Base-by-base conservation (phyloP, 73 alveolate genomes). In the Paramecium pentaurelia region DNA sequence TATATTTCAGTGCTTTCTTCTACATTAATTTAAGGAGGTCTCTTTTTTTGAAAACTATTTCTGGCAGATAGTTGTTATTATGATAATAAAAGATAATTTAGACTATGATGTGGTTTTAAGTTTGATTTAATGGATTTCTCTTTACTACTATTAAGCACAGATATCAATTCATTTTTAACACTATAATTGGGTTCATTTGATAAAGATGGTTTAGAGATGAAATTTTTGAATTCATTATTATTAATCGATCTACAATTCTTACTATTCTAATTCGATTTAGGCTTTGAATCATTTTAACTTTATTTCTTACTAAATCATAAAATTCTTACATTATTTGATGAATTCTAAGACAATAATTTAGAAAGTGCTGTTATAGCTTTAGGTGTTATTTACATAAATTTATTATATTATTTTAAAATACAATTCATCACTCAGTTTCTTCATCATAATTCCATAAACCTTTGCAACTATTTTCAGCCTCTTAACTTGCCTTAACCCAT, bases 381-480 rank as follows among this genome's bases (percentile, higher is more conserved):
- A 11, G 91, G 91, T 20, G 91, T 80, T 44, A 49, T 42, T 80
- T 80, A 47, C 91, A 80, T 80, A 25, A 80, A 27, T 80, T n/a
- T 80, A 27, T 80, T 47, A 45, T 18, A 38, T 75, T 22, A 37
- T 44, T 44, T 8, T 80, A 45, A 45, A 32, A 80, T 80, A 42
- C 44, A 20, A 40, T 75, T 75, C 28, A 37, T 80, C 75, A 42
- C 47, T 80, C 75, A 80, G 71, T 27, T 25, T 87, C 95, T 37
- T 95, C 97, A 58, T 95, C 98, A 84, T 94, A 94, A 32, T 92
- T 93, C 98, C 98, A 95, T 18, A 95, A 86, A 85, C 95, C 95
- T 30, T 77, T 86, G 73, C 86, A 87, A 36, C 51, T 89, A 22
- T 77, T 95, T 83, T 85, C 92, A 12, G 95, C 97, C n/a, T 92